Base-by-base conservation (phyloP, 257 asterid genomes). In the Misopates orontium region DNA sequence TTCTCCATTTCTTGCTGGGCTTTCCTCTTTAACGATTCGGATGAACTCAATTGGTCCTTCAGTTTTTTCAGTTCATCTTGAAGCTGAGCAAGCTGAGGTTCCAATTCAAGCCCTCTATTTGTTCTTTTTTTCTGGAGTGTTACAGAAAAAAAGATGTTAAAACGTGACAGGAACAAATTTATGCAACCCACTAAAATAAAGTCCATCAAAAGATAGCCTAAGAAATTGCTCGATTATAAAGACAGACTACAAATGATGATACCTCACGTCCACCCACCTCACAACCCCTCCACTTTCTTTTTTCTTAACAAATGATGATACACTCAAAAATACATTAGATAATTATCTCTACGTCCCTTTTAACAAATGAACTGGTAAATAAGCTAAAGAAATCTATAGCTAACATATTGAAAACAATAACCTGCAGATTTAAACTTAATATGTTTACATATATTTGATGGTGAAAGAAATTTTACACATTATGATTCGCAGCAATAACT, bases 1-100 rank as follows among this genome's bases (percentile, higher is more conserved):
- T 89, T 97, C 49, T 87, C 95, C 0, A 90, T 89, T 56, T 90
- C 95, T 62, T 71, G 85, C 73, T 82, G 85, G 20, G 92, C 89
- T 71, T 32, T 73, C 68, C 54, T 82, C 87, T 88, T 90, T 73
- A 70, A 71, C 28, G 95, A 80, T 71, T 94, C 98, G 0, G 92
- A 79, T 2, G 91, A 82, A 78, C 59, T 84, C 25, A 94, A 78
- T 69, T 84, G 89, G 66, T 85, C 96, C 75, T 83, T 86, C 0
- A 80, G 89, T 76, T 64, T 86, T 73, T 83, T 80, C 63, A 94
- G 79, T 52, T 94, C 96, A 56, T 82, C 96, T 71, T 81, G 88
- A 63, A 94, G 96, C 67, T 80, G 86, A 52, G 81, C 71, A 42
- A 85, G 76, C 80, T 88, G 93, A 36, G 84, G 23, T 76, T 94